Evolutionary conservation across 305 asterid species (phyloP).

Genomic region (Fraxinus baroniana): DNA sequence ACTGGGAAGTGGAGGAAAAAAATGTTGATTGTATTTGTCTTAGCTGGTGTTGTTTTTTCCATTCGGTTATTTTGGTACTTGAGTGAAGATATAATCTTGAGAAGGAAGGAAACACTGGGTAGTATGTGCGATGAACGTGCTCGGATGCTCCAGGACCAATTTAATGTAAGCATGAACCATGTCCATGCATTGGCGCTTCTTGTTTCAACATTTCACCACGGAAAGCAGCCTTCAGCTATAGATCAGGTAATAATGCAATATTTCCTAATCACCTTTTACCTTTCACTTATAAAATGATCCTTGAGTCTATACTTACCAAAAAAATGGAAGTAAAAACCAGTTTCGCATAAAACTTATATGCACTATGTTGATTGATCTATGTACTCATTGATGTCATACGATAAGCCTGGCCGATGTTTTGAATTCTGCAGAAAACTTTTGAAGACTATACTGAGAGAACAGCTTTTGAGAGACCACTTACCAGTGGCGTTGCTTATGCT

Average conservation of each 20-base stretch:
- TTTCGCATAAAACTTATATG: neutral
- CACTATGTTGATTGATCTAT: neutral
- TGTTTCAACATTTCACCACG: conserved; percentile 71
- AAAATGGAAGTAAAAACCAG: neutral
- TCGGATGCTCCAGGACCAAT: conserved; percentile 81
- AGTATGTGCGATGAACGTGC: conserved; percentile 90
- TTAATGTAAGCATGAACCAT: conserved; percentile 81
- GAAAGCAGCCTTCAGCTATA: conserved; percentile 62
- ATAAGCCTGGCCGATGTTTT: conserved; percentile 17
- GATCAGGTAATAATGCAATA: conserved; percentile 55
- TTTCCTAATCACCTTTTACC: conserved; percentile 2
- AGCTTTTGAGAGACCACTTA: conserved; percentile 79
- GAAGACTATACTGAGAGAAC: conserved; percentile 81
- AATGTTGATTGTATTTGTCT: conserved; percentile 42
- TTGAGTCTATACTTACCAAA: neutral
- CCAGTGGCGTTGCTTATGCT: conserved; percentile 87
- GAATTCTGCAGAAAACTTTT: conserved; percentile 58
- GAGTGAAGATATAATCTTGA: conserved; percentile 43
- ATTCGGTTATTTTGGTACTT: conserved; percentile 54
- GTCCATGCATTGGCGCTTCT: conserved; percentile 73
- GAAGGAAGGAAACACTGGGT: conserved; percentile 60
- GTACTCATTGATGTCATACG: neutral
- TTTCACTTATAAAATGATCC: conserved; percentile 1
- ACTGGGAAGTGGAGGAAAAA: conserved; percentile 62
- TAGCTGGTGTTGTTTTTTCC: conserved; percentile 46